Evolutionary conservation across 805 yeast species (phyloP), one percentile per base, ranked within the genome.

Genomic region (Metschnikowia baotianmanensis): DNA sequence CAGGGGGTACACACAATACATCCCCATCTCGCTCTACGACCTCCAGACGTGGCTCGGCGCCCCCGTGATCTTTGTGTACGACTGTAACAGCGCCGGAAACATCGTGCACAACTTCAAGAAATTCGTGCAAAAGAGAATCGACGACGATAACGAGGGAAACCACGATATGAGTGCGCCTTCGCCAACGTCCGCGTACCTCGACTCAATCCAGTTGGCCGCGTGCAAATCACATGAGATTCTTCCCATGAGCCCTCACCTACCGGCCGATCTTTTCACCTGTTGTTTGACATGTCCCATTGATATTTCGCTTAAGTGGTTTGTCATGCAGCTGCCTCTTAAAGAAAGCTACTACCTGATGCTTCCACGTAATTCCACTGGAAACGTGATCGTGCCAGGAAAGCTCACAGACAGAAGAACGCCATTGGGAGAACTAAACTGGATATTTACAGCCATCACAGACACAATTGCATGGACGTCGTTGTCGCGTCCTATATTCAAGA

Each of bases 11-110:
- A 93, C 99, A 1, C 99, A 93, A 65, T 93, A 93, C 60, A 93
- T 93, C 43, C 99, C 99, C 1, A 93, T 93, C 1, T 86, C 96
- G 8, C 65, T 93, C n/a, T 89, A 86, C 61, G 99, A 93, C 56
- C 69, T 93, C 34, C 99, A 93, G 56, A 83, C 95, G 4, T 93
- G 99, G 99, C 69, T 93, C 9, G 99, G 99, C 8, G 97, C 97
- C 1, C 99, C 99, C 0, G 91, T 95, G 39, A 85, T 93, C 15
- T 90, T 85, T 62, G 96, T 91, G 31, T 89, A 84, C 61, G 99
- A 93, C 65, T 89, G 98, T 60, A 86, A 83, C 53, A 85, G 86
- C 44, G 97, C 99, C 1, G 99, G 97, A 1, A 85, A 89, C 61
- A 89, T 93, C 37, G 86, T 93, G 8, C 80, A 79, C 45, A 91